phyloP scores from a whole-genome alignment of 805 yeast species.

The Ogataea minuta region DNA sequence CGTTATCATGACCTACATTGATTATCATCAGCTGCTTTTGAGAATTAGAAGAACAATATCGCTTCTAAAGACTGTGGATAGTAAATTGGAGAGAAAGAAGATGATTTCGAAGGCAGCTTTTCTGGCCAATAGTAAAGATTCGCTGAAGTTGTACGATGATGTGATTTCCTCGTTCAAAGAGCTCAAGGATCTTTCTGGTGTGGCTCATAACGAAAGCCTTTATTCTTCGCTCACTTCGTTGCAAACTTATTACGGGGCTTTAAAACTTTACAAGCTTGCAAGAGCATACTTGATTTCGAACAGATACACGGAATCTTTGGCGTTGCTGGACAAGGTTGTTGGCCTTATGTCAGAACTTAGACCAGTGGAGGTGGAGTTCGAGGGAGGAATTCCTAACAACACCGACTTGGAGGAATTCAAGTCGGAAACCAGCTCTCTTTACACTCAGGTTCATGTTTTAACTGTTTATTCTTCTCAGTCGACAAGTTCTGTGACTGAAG shows the following conservation, averaged over 20 bases:
- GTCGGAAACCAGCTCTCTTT: conserved; percentile 17
- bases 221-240: conserved; percentile 51
- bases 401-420: conserved; percentile 31
- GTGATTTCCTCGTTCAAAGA: conserved; percentile 54
- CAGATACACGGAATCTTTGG: conserved; percentile 46
- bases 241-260: conserved; percentile 44
- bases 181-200: conserved; percentile 85
- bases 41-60: conserved; percentile 70
- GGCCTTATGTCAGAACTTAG: conserved; percentile 11
- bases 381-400: conserved; percentile 42
- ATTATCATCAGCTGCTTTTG: conserved; percentile 61
- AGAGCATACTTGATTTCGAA: conserved; percentile 41
- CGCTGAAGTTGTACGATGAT: conserved; percentile 47
- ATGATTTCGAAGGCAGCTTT: conserved; percentile 24
- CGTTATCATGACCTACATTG: conserved; percentile 71
- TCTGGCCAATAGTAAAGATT: conserved; percentile 39
- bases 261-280: conserved; percentile 45
- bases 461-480: conserved; percentile 41
- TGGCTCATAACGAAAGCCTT: conserved; percentile 76
- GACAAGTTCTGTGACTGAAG: conserved; percentile 7
- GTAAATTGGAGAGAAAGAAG: conserved; percentile 24
- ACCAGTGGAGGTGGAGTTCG: conserved; percentile 34
- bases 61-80: conserved; percentile 36
- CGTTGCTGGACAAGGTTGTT: conserved; percentile 38
- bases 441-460: conserved; percentile 42